Conservation (phyloP, 2,329 filamentous ascomycete species). For the Fonsecaea monophora region DNA sequence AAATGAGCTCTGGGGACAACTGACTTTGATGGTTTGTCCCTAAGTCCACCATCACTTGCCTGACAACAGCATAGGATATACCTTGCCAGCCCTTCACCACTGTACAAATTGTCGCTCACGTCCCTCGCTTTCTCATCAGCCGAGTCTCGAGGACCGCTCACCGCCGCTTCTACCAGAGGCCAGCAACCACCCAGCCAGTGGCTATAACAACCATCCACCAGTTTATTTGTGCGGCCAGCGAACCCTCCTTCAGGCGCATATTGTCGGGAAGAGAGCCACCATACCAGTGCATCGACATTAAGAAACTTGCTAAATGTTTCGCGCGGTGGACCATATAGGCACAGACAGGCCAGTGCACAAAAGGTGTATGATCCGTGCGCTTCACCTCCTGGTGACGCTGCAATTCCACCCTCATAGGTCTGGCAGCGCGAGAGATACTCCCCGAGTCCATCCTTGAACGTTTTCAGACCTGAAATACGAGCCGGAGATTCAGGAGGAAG, state of each 20-base stretch:
- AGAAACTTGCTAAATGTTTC: conserved; percentile 76
- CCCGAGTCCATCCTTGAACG: conserved; percentile 74
- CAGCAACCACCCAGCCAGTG: conserved; percentile 98
- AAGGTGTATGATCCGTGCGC: conserved; percentile 97
- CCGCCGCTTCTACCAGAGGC: conserved; percentile 82
- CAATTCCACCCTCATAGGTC: conserved; percentile 89
- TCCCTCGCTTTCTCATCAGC: conserved; percentile 21
- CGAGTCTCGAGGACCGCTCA: conserved; percentile 60
- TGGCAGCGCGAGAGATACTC: conserved; percentile 82
- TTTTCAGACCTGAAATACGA: conserved; percentile 63
- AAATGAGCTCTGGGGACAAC: conserved; percentile 46
- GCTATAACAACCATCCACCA: conserved; percentile 97
- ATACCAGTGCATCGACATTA: conserved; percentile 75
- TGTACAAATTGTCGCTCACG: conserved; percentile 63
- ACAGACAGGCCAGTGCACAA: conserved; percentile 86
- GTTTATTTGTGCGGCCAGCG: conserved; percentile 92
- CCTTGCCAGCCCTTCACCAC: conserved; percentile 80
- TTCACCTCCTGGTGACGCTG: conserved; percentile 81
- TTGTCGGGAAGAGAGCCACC: conserved; percentile 89
- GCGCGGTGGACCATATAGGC: conserved; percentile 81
- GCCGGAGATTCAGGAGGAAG: conserved; percentile 76
- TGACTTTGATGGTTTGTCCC: conserved; percentile 92
- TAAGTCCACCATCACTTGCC: conserved; percentile 76
- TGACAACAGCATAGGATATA: conserved; percentile 94
- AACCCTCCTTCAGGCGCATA: conserved; percentile 91